Conservation (phyloP, 257 asterid species). For the Scutellaria baicalensis region DNA sequence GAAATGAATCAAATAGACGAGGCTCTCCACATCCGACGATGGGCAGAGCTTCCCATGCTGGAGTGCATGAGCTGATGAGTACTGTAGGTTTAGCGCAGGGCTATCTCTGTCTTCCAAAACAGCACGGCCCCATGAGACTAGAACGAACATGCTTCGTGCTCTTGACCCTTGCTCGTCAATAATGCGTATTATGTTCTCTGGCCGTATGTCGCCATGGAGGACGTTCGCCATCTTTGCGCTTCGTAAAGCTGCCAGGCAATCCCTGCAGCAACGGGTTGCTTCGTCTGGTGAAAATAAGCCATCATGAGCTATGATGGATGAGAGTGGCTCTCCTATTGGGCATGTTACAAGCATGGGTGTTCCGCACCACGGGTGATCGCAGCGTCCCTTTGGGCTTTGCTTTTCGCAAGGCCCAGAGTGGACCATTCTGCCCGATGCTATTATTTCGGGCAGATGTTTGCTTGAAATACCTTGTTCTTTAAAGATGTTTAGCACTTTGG, state of each 20-base stretch:
- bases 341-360: constrained; percentile 60
- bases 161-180: constrained; percentile 17
- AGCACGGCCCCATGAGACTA: constrained; percentile 77
- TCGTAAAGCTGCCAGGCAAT: constrained; percentile 56
- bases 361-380: constrained; percentile 81
- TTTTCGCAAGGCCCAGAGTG: constrained; percentile 68
- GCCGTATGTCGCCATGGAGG: constrained; percentile 73
- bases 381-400: constrained; percentile 52
- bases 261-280: constrained; percentile 64
- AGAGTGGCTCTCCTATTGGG: constrained; percentile 60
- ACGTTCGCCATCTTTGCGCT: constrained; percentile 56
- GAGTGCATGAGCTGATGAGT: constrained; percentile 64
- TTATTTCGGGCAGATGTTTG: constrained; percentile 54
- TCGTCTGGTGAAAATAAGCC: constrained; percentile 52
- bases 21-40: constrained; percentile 80
- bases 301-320: constrained; percentile 31
- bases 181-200: constrained; percentile 47
- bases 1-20: constrained; percentile 49
- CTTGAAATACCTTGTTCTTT: constrained; percentile 48
- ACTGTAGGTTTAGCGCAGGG: constrained; percentile 56
- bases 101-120: constrained; percentile 76
- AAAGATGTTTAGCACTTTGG: constrained; percentile 59
- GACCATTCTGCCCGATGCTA: constrained; percentile 56
- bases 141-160: constrained; percentile 27
- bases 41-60: constrained; percentile 80